A percentile compares a stretch with the other conserved stretches of the same genome.
These are phyloP conservation scores for Beta corolliflora DNA, from an alignment of 179 eudicot species.

Conservation along the genomic window DNA sequence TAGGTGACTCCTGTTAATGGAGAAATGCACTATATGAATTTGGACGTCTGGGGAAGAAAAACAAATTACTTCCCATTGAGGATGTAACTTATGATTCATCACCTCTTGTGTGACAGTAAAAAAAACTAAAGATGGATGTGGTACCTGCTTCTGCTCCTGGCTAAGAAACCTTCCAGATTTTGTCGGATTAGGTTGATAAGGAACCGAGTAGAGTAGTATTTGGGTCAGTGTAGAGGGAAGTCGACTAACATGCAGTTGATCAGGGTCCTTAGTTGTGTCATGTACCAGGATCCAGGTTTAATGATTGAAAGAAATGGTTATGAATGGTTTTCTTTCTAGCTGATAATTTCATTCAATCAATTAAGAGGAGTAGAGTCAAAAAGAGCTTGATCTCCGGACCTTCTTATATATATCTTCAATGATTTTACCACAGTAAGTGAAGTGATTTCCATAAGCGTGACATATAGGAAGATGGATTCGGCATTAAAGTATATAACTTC, in stretches of 20 bases:
- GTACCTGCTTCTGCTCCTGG: background rate
- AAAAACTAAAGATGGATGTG: background rate
- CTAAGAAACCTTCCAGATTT: background rate
- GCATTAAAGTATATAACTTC: background rate
- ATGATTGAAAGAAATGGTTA: background rate
- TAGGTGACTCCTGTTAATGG: constrained; percentile 12
- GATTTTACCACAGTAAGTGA: background rate
- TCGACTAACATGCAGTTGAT: background rate
- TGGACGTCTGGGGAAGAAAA: background rate
- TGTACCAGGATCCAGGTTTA: background rate
- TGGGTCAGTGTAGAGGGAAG: background rate
- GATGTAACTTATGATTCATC: background rate
- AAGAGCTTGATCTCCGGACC: background rate
- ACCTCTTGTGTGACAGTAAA: background rate
- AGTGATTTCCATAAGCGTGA: background rate
- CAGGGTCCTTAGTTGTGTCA: background rate
- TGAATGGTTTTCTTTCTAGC: background rate
- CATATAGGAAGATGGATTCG: background rate
- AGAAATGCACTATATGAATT: background rate
- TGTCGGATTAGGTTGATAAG: background rate
- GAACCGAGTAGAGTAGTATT: background rate
- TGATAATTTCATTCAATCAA: background rate
- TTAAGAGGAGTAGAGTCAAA: background rate
- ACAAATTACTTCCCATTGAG: background rate
- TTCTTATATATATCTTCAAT: too few relatives aligned